A percentile compares a stretch with the other conserved stretches of the same genome.
Conservation (phyloP, 2,329 filamentous ascomycete genomes). For the Elsinoe batatas region DNA sequence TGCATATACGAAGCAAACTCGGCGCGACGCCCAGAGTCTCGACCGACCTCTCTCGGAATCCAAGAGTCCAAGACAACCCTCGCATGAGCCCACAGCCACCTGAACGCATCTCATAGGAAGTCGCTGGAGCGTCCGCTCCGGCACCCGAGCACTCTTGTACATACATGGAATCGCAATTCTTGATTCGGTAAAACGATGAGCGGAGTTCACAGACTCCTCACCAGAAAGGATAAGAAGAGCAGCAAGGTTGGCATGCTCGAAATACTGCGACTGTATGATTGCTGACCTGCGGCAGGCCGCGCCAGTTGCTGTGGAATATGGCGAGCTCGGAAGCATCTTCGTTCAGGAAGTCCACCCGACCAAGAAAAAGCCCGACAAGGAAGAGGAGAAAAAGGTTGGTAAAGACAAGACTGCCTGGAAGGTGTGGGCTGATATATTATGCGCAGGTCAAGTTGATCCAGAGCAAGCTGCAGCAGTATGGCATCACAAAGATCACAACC, state of each 20-base stretch:
- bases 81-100: not conserved
- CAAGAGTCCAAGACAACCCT: not conserved
- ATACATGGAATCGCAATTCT: slow-evolving; percentile 12
- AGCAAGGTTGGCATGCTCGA: slow-evolving; percentile 14
- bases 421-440: not conserved
- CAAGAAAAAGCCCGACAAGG: slow-evolving; percentile 46
- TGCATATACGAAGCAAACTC: not conserved
- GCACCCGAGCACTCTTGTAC: not conserved
- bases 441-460: slow-evolving; percentile 43
- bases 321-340: slow-evolving; percentile 58
- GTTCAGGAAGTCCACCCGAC: slow-evolving; percentile 42
- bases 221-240: slow-evolving; percentile 52
- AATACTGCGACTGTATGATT: not conserved
- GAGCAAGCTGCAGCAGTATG: slow-evolving; percentile 42
- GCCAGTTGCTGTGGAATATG: slow-evolving; percentile 35
- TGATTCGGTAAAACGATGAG: slow-evolving; percentile 30
- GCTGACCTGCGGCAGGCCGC: not conserved
- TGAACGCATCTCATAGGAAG: not conserved
- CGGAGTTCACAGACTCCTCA: slow-evolving; percentile 56
- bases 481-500: slow-evolving; percentile 48
- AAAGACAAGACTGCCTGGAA: not conserved
- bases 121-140: not conserved
- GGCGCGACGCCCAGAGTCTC: not conserved
- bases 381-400: slow-evolving; percentile 43
- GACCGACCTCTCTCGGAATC: not conserved